Evolutionary conservation across 257 asterid species (phyloP).

Genomic region (Petunia secreta): DNA sequence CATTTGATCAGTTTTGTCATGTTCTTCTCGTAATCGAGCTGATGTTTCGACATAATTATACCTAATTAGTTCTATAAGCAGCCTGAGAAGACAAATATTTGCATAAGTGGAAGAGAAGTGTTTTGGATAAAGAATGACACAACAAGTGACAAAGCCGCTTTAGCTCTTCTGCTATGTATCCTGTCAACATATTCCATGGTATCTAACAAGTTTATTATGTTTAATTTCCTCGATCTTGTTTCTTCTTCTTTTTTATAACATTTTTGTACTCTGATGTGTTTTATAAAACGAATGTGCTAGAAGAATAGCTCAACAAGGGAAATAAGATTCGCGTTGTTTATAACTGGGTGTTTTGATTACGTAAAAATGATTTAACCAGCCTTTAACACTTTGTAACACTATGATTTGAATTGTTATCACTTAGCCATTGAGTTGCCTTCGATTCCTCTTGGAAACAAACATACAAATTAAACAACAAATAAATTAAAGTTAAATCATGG

Average conservation of each 20-base stretch:
- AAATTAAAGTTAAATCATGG: background rate
- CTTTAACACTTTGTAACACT: no score
- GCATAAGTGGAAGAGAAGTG: background rate
- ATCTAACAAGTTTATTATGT: background rate
- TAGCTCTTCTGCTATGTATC: background rate
- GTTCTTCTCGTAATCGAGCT: background rate
- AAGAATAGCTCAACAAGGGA: no score
- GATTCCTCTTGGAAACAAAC: background rate
- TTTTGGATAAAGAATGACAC: background rate
- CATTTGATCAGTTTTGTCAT: constrained; percentile 4
- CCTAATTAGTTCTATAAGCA: background rate
- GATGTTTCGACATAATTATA: background rate
- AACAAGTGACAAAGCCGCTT: background rate
- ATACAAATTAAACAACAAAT: no score
- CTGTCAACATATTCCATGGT: background rate
- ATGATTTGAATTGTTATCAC: no score
- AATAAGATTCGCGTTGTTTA: no score
- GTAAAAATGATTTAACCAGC: no score
- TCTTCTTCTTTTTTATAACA: no score
- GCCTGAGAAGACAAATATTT: background rate
- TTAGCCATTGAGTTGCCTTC: background rate
- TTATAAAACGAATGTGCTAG: no score
- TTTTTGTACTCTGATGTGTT: no score
- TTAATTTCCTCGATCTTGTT: no score
- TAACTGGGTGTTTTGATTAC: no score